phyloP scores from a whole-genome alignment of 2,329 filamentous ascomycete genomes.

The Fusarium euwallaceae region DNA sequence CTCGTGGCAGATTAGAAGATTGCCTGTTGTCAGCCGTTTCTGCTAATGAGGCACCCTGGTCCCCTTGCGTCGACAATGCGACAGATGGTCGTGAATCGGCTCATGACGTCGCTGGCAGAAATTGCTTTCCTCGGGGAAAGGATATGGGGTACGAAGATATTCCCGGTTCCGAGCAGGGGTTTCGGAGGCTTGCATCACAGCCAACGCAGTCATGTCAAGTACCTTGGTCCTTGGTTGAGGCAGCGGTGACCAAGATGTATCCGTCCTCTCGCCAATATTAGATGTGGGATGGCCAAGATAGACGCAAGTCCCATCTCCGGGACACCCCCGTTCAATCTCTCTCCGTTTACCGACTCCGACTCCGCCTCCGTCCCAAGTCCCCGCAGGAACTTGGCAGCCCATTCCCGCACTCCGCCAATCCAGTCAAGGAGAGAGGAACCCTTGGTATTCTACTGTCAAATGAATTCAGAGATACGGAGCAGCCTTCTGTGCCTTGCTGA shows the following conservation, averaged over 20 bases:
- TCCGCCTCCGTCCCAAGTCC: conserved; percentile 13
- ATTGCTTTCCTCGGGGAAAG: not conserved
- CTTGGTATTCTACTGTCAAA: not conserved
- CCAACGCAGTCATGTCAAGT: conserved; percentile 13
- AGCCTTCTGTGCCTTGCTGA: conserved; percentile 1
- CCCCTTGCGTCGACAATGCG: not conserved
- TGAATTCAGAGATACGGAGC: not conserved
- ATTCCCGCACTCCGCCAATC: conserved; percentile 10
- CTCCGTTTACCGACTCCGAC: conserved; percentile 27
- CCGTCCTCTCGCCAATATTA: not conserved
- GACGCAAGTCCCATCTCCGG: conserved; percentile 8
- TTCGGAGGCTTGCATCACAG: conserved; percentile 11
- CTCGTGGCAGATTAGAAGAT: conserved; percentile 8
- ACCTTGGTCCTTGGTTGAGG: conserved; percentile 4
- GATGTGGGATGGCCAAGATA: not conserved
- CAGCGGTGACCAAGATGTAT: not conserved
- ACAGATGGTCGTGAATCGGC: conserved; percentile 12
- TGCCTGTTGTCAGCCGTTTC: conserved; percentile 9
- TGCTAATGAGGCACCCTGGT: not conserved
- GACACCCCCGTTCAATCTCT: conserved; percentile 22
- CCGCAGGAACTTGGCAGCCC: conserved; percentile 22
- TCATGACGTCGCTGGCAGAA: conserved; percentile 32
- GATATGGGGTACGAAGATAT: conserved; percentile 6
- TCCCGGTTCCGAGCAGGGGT: conserved; percentile 10
- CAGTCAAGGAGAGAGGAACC: not conserved